Evolutionary conservation across 768 basidiomycete genomes (phyloP).

Genomic region (Favolaschia claudopus): DNA sequence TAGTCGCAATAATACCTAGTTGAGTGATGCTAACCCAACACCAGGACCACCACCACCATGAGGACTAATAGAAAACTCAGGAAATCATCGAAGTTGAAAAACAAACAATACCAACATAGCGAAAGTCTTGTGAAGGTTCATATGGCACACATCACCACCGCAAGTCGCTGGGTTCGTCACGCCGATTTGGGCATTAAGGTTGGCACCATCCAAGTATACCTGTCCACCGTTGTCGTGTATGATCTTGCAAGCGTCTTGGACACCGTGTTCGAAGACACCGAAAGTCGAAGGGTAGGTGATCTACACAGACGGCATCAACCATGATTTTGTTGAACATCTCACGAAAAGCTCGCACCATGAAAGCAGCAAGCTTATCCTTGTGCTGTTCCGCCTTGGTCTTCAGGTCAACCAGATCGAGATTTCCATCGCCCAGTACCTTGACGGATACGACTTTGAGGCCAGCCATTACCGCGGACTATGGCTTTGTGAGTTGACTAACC

Average conservation of each 20-base stretch:
- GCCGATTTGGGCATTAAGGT: slow-evolving; percentile 93
- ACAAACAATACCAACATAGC: slow-evolving; percentile 70
- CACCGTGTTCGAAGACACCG: slow-evolving; percentile 95
- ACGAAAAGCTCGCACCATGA: slow-evolving; percentile 73
- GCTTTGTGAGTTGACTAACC: slow-evolving; percentile 22
- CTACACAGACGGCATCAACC: slow-evolving; percentile 45
- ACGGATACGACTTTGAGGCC: slow-evolving; percentile 97
- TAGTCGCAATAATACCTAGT: slow-evolving; percentile 14
- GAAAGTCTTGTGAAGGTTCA: slow-evolving; percentile 98
- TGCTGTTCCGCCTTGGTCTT: slow-evolving; percentile 88
- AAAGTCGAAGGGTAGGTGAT: slow-evolving; percentile 98
- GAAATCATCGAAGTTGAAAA: neutral
- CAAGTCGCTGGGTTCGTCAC: slow-evolving; percentile 93
- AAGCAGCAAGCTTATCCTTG: slow-evolving; percentile 91
- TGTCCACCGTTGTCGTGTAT: slow-evolving; percentile 96
- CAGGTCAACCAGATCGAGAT: slow-evolving; percentile 88
- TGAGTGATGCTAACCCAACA: slow-evolving; percentile 68
- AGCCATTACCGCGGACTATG: slow-evolving; percentile 95
- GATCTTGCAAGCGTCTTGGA: slow-evolving; percentile 88
- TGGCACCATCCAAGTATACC: slow-evolving; percentile 97
- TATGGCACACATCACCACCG: slow-evolving; percentile 97
- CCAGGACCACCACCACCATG: slow-evolving; percentile 98
- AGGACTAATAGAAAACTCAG: slow-evolving; percentile 58
- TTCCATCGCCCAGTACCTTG: slow-evolving; percentile 87
- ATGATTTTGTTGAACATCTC: neutral